Conservation (phyloP, 2,329 filamentous ascomycete genomes). For the Capronia coronata region DNA sequence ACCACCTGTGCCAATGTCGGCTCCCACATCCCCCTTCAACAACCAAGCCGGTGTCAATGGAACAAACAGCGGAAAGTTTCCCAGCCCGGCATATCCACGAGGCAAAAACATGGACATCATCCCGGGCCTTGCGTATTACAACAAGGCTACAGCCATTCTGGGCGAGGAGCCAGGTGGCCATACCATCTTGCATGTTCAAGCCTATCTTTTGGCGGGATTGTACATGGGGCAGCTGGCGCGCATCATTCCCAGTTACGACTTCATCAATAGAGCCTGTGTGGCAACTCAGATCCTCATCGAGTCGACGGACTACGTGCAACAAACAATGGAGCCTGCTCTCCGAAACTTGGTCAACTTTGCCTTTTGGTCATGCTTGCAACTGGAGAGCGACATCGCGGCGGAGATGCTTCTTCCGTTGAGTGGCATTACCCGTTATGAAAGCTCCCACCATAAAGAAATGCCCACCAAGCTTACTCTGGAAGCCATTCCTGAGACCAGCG, state of each 20-base stretch:
- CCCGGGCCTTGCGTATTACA: slow-evolving; percentile 84
- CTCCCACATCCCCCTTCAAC: slow-evolving; percentile 25
- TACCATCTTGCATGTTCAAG: slow-evolving; percentile 77
- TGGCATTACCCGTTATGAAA: slow-evolving; percentile 53
- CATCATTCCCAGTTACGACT: slow-evolving; percentile 75
- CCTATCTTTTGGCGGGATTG: slow-evolving; percentile 73
- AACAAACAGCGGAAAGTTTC: slow-evolving; percentile 1
- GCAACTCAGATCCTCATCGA: slow-evolving; percentile 67
- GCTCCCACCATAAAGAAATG: slow-evolving; percentile 32
- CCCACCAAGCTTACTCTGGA: slow-evolving; percentile 19
- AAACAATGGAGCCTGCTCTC: slow-evolving; percentile 16
- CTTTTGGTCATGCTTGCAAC: slow-evolving; percentile 89
- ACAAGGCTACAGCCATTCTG: slow-evolving; percentile 76
- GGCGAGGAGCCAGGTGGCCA: slow-evolving; percentile 73
- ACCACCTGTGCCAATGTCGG: slow-evolving; percentile 28
- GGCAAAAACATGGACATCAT: slow-evolving; percentile 72
- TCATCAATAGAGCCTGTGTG: slow-evolving; percentile 57
- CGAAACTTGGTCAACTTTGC: slow-evolving; percentile 60
- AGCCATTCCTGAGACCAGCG: slow-evolving; percentile 11
- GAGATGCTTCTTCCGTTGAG: slow-evolving; percentile 65
- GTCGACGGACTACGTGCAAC: slow-evolving; percentile 38
- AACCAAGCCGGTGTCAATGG: slow-evolving; percentile 20
- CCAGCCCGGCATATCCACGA: slow-evolving; percentile 36
- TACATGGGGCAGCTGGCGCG: slow-evolving; percentile 85
- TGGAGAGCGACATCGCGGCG: slow-evolving; percentile 90